Percentiles rank a stretch among this genome's conserved stretches.
These are phyloP conservation scores for Talaromyces wortmannii DNA, from an alignment of 495 filamentous ascomycete genomes.

Conservation along the genomic window DNA sequence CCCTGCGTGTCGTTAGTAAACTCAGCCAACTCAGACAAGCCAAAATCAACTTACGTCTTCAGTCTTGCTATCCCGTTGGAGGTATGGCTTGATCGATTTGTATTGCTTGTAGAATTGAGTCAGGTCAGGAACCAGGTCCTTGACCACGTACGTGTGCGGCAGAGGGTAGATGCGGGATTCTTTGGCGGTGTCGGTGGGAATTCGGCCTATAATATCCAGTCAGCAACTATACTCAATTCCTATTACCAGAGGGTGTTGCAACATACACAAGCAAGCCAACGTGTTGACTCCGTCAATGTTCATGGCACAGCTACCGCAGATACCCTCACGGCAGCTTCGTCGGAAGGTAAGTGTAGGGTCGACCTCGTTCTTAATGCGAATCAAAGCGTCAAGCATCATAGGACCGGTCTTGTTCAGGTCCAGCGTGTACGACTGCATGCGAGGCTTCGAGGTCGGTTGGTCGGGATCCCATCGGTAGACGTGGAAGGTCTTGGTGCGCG, in stretches of 20 bases:
- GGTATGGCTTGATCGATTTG: constrained; percentile 98
- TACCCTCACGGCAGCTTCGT: constrained; percentile 91
- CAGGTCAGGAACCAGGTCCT: constrained; percentile 94
- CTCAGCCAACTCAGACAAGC: too few species aligned
- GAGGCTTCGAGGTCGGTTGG: constrained; percentile 79
- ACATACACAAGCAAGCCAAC: constrained; percentile 93
- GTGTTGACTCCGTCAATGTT: constrained; percentile 99
- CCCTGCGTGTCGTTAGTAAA: constrained; percentile 41
- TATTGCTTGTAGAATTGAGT: constrained; percentile 99
- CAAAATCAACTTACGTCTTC: constrained; percentile 54
- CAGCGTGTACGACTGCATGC: constrained; percentile 88
- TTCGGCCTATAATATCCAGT: constrained; percentile 61
- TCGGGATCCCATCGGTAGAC: constrained; percentile 99
- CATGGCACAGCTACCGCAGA: constrained; percentile 98
- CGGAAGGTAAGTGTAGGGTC: constrained; percentile 96
- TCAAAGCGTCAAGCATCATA: constrained; percentile 95
- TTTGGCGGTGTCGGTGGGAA: constrained; percentile 70
- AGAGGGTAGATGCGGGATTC: constrained; percentile 96
- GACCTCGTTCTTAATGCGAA: constrained; percentile 97
- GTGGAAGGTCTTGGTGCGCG: constrained; percentile 89
- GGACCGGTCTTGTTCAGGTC: constrained; percentile 98
- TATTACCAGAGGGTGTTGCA: background rate
- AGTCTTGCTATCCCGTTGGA: constrained; percentile 75
- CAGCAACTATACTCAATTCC: background rate
- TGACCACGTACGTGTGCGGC: constrained; percentile 98